Percentiles rank a stretch among this genome's conserved stretches.
phyloP scores from a whole-genome alignment of 495 filamentous ascomycete species.

The Daldinia concentrica region DNA sequence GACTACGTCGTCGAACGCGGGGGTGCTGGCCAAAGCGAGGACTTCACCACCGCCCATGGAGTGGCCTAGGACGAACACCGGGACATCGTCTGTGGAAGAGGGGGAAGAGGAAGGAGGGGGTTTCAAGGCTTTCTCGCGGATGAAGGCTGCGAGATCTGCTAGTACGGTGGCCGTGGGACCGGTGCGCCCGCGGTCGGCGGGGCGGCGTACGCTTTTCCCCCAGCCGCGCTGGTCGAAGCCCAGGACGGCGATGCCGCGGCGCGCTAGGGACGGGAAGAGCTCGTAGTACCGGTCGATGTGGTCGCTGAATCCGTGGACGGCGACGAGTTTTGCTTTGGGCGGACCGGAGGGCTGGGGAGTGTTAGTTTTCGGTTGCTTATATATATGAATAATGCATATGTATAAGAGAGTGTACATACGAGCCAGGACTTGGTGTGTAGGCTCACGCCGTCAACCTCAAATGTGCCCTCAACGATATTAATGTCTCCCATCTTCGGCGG shows the following conservation, averaged over 20 bases:
- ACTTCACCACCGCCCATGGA: slow-evolving; percentile 82
- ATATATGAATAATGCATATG: not conserved
- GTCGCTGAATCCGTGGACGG: slow-evolving; percentile 90
- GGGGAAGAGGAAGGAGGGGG: not conserved
- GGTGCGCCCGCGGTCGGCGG: slow-evolving; percentile 68
- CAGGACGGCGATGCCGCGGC: slow-evolving; percentile 75
- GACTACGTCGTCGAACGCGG: slow-evolving; percentile 54
- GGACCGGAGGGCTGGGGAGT: slow-evolving; percentile 57
- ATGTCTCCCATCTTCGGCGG: slow-evolving; percentile 51
- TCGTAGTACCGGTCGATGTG: slow-evolving; percentile 78
- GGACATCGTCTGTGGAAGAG: slow-evolving; percentile 45
- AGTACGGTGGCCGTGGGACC: slow-evolving; percentile 77
- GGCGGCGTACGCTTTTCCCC: slow-evolving; percentile 60
- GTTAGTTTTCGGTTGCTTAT: slow-evolving; percentile 10
- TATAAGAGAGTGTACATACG: slow-evolving; percentile 57
- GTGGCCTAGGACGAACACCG: slow-evolving; percentile 88
- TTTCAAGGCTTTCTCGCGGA: slow-evolving; percentile 56
- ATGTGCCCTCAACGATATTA: slow-evolving; percentile 59
- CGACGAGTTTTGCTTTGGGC: slow-evolving; percentile 72
- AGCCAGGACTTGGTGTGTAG: slow-evolving; percentile 90
- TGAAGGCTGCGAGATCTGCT: slow-evolving; percentile 77
- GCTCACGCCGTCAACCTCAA: slow-evolving; percentile 63
- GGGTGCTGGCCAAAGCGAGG: slow-evolving; percentile 58
- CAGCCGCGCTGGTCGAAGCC: slow-evolving; percentile 83
- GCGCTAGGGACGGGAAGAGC: slow-evolving; percentile 73